Conservation (phyloP, 192 early-diverging fungal species). For the Linnemannia schmuckeri region DNA sequence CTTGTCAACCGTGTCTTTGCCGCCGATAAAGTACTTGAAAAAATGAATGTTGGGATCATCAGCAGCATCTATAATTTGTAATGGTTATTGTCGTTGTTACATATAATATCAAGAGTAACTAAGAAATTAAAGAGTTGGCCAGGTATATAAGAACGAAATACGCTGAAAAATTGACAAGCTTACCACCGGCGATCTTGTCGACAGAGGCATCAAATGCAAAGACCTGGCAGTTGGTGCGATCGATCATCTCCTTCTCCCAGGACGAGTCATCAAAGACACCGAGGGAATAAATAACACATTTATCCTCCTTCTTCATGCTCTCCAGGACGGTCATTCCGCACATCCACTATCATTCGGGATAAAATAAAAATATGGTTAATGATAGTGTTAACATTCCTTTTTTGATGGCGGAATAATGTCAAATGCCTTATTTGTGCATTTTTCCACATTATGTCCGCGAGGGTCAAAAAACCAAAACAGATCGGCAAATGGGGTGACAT, state of each 20-base stretch:
- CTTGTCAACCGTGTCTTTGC: neutral
- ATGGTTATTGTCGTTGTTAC: too few species aligned
- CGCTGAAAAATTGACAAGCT: too few species aligned
- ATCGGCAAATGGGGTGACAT: neutral
- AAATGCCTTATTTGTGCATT: too few species aligned
- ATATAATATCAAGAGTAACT: too few species aligned
- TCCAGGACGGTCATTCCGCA: conserved; percentile 5
- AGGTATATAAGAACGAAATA: too few species aligned
- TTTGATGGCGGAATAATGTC: neutral
- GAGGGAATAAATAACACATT: conserved; percentile 20
- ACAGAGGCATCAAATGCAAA: conserved; percentile 19
- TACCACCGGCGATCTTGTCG: conserved; percentile 7
- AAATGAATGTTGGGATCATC: conserved; percentile 17
- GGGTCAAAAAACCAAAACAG: neutral
- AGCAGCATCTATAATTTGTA: neutral
- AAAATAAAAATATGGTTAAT: too few species aligned
- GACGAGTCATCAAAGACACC: conserved; percentile 17
- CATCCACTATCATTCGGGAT: neutral
- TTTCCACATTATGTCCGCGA: too few species aligned
- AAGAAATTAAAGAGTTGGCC: too few species aligned
- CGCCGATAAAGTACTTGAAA: conserved; percentile 15
- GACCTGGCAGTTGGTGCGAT: conserved; percentile 15
- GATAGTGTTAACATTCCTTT: too few species aligned
- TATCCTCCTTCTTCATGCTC: neutral
- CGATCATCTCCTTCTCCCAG: conserved; percentile 2